Evolutionary conservation across 2,329 filamentous ascomycete species (phyloP).

Genomic region (Aphanocladium album): DNA sequence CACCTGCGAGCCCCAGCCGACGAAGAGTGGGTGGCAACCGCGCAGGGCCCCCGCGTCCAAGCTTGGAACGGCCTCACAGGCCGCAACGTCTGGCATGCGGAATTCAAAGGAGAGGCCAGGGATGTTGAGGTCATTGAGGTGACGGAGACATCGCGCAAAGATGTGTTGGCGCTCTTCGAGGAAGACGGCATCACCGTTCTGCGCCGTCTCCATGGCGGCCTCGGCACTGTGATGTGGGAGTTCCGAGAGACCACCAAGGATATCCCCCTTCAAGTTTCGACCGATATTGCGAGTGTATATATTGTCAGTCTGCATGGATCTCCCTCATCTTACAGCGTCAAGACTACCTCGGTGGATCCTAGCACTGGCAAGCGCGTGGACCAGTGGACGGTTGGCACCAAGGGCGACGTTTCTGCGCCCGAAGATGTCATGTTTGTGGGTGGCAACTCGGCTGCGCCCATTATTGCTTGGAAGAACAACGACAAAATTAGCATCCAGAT

Average conservation of each 20-base stretch:
- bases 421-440: conserved; percentile 70
- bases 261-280: conserved; percentile 67
- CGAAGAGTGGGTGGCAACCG: conserved; percentile 72
- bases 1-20: conserved; percentile 69
- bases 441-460: conserved; percentile 67
- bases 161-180: conserved; percentile 65
- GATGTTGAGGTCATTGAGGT: conserved; percentile 76
- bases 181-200: conserved; percentile 55
- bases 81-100: conserved; percentile 67
- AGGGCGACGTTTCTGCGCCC: conserved; percentile 62
- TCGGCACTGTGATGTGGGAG: conserved; percentile 75
- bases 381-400: conserved; percentile 67
- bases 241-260: conserved; percentile 64
- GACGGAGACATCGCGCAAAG: conserved; percentile 58
- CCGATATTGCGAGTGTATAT: conserved; percentile 66
- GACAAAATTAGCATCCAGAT: conserved; percentile 67
- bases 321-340: conserved; percentile 68
- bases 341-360: conserved; percentile 68
- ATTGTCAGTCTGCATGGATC: conserved; percentile 69
- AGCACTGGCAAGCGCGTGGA: conserved; percentile 66
- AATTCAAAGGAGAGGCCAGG: conserved; percentile 53
- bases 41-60: conserved; percentile 62
- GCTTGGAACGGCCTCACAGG: conserved; percentile 83
- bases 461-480: conserved; percentile 70
- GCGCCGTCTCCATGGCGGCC: conserved; percentile 65